Evolutionary conservation across 495 filamentous ascomycete species (phyloP).

Genomic region (Penicillium robsamsonii): DNA sequence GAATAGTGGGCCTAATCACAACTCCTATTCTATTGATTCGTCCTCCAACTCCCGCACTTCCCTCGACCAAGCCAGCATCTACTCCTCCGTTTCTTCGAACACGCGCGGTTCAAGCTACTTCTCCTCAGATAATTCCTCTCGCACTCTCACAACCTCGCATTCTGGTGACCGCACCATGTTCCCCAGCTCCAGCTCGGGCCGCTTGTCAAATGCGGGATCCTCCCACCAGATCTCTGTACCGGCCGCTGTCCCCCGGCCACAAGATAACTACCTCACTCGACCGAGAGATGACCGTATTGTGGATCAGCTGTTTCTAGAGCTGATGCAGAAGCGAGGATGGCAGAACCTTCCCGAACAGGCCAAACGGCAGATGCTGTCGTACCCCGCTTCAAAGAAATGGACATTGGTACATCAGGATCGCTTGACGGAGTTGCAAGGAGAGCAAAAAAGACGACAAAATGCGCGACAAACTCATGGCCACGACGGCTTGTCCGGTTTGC

Average conservation of each 20-base stretch:
- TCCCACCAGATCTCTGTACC: conserved; percentile 38
- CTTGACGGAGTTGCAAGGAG: conserved; percentile 87
- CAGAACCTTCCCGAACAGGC: conserved; percentile 96
- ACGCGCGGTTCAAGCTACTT: conserved; percentile 63
- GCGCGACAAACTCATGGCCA: conserved; percentile 61
- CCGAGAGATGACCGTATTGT: conserved; percentile 82
- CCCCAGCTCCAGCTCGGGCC: conserved; percentile 27
- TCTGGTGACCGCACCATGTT: conserved; percentile 39
- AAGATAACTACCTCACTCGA: conserved; percentile 57
- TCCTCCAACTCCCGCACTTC: conserved; percentile 69
- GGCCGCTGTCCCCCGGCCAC: conserved; percentile 45
- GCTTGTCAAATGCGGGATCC: conserved; percentile 36
- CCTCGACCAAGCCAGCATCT: conserved; percentile 65
- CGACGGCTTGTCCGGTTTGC: conserved; percentile 62
- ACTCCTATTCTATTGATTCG: conserved; percentile 62
- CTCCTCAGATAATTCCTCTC: conserved; percentile 62
- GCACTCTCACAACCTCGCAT: conserved; percentile 49
- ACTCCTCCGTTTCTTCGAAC: conserved; percentile 58
- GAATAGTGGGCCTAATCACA: conserved; percentile 58
- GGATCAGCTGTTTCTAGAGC: conserved; percentile 85
- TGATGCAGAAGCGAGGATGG: conserved; percentile 98
- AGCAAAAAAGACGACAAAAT: conserved; percentile 80
- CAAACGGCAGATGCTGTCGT: conserved; percentile 89
- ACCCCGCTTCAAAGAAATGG: conserved; percentile 94
- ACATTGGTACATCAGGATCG: conserved; percentile 94